Evolutionary conservation across 192 early-diverging fungal species (phyloP), one percentile per base, ranked within the genome.

Genomic region (Entomortierella chlamydospora): DNA sequence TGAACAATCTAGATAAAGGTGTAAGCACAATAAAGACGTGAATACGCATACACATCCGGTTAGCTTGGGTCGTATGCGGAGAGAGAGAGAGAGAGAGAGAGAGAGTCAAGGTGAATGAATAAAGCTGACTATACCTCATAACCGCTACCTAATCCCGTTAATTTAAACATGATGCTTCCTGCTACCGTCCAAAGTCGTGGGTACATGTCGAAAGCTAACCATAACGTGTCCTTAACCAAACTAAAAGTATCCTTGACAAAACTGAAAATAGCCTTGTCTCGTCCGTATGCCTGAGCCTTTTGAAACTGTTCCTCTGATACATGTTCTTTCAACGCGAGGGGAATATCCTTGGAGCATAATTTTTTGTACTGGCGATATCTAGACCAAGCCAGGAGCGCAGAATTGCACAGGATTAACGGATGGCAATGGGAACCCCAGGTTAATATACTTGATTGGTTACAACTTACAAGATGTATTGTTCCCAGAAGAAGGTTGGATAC

Each of bases 241-340:
- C 70, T 82, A 53, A 94, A 87, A 0, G 88, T 47, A 33, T 84
- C 81, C 29, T 84, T 82, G 26, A 97, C 81, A 72, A 99, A 90
- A 9, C 77, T 85, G 77, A 97, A 94, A 30, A 85, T 86, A 52
- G 91, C 86, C 81, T 93, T 97, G 81, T 97, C 97, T 23, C 89
- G 79, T 50, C 93, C 91, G 59, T 98, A 98, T 17, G 87, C 90
- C 61, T 93, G 93, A 20, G 95, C 90, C 82, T 97, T 93, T 41
- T 79, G 63, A 61, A 96, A 97, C 25, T 93, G 89, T 56, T 97
- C 90, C 17, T 90, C 84, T 18, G 73, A 42, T 37, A 89, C 85
- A 20, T 96, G 88, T 57, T 88, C 82, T 25, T 77, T 56, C 20
- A 99, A 84, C 17, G 88, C 83, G 43, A 82, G 83, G 25, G 96